phyloP scores from a whole-genome alignment of 2,329 filamentous ascomycete species.

The Aspergillus caelatus region DNA sequence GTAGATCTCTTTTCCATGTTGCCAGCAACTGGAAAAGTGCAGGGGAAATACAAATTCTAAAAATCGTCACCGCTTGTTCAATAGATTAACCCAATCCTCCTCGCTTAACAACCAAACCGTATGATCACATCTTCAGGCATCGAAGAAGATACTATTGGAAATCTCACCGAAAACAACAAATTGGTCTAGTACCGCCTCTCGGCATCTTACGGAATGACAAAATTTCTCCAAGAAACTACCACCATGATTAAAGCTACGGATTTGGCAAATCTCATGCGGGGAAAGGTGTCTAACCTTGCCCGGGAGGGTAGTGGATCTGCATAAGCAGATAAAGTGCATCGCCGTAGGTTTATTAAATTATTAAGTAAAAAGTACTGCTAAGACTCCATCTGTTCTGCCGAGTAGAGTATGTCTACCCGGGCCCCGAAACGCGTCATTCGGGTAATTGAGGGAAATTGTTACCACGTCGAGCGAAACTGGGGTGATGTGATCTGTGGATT shows the following conservation, averaged over 20 bases:
- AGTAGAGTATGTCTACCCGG: background rate
- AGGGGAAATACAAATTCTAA: background rate
- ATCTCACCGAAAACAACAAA: background rate
- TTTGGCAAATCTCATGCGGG: slow-evolving; percentile 2
- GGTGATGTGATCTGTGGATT: too few species aligned
- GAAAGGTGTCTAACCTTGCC: slow-evolving; percentile 2
- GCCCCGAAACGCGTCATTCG: background rate
- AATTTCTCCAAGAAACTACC: background rate
- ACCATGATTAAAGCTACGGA: background rate
- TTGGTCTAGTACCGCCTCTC: background rate
- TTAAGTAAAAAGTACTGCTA: slow-evolving; percentile 1
- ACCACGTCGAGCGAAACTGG: background rate
- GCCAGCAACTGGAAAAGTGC: background rate
- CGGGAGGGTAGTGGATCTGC: background rate
- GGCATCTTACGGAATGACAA: slow-evolving; percentile 1
- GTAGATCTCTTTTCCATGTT: background rate
- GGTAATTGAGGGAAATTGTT: slow-evolving; percentile 2
- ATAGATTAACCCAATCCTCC: background rate
- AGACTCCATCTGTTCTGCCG: background rate
- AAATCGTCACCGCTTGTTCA: background rate
- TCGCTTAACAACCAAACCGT: background rate
- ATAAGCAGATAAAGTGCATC: background rate
- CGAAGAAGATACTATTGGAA: background rate
- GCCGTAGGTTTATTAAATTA: background rate
- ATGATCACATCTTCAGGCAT: background rate